A percentile compares a stretch with the other conserved stretches of the same genome.
phyloP scores from a whole-genome alignment of 495 filamentous ascomycete species.

The Lepidopterella palustris region DNA sequence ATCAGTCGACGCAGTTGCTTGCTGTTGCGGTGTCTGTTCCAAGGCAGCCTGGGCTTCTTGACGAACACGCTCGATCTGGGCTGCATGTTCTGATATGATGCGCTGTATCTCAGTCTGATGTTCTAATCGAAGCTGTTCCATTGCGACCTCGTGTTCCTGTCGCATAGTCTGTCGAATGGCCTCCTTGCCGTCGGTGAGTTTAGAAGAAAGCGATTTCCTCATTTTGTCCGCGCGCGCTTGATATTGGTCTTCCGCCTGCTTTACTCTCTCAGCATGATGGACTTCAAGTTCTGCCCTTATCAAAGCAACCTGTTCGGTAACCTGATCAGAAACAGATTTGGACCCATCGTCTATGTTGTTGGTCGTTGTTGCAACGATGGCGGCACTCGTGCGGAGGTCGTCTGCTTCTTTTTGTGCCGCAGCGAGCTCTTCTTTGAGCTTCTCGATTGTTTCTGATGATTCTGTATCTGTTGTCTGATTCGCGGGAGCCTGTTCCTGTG shows the following conservation, averaged over 20 bases:
- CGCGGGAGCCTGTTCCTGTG: constrained; percentile 3
- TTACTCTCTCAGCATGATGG: constrained; percentile 45
- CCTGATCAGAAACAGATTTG: constrained; percentile 34
- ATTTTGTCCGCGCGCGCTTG: constrained; percentile 64
- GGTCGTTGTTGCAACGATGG: constrained; percentile 22
- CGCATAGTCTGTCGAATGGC: constrained; percentile 41
- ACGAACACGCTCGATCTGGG: constrained; percentile 5
- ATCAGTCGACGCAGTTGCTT: constrained; percentile 6
- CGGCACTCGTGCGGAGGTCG: constrained; percentile 32
- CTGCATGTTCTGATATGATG: constrained; percentile 27
- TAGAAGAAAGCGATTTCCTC: constrained; percentile 63
- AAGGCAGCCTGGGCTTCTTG: neutral
- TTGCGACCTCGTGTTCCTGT: constrained; percentile 49
- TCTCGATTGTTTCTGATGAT: constrained; percentile 32
- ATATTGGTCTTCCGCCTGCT: constrained; percentile 54
- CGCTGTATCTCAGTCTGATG: constrained; percentile 54
- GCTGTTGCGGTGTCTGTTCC: neutral
- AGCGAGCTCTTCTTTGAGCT: constrained; percentile 41
- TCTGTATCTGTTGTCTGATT: constrained; percentile 7
- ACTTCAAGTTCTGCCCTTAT: constrained; percentile 37
- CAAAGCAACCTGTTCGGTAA: constrained; percentile 35
- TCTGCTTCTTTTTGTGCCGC: constrained; percentile 42
- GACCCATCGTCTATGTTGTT: constrained; percentile 25
- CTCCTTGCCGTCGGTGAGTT: constrained; percentile 55
- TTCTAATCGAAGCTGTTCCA: constrained; percentile 58